Base-by-base conservation (phyloP, 345 rosid genomes). In the Toxicodendron radicans region DNA sequence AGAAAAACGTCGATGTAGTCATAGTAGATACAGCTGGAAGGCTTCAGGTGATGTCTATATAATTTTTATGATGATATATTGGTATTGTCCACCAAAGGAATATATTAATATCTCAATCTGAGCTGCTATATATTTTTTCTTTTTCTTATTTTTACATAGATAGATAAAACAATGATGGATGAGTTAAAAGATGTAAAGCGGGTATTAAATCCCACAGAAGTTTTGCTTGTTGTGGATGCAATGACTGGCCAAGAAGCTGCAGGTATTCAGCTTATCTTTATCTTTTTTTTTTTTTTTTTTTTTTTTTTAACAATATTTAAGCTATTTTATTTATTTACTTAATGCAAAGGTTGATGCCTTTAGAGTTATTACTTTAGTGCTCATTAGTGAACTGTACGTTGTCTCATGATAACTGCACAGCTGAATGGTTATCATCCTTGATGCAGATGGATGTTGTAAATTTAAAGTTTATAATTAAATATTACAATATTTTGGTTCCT, bases 221-320 rank as follows among this genome's bases (percentile, higher is more conserved):
- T 93, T 20, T 84, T 95, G 83, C 96, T 95, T 66, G 97, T 95
- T 64, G 99, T 93, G 70, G 99, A 95, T 89, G 98, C 98, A 73
- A 95, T 95, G 97, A 93, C 99, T 56, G 99, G 98, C 68, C 99
- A 95, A 87, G 99, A 95, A 91, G 98, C 98, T 77, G 99, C 94
- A 72, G 97, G 99, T 93, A 81, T 62, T 66, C 35, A 9, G 35
- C 72, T 38, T 45, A 58, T 52, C 16, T 21, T 56, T 43, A 74
- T 27, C 13, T 66, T 54, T 21, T 10, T 8, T 35, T 70, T 73
- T 24, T 38, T 21, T 38, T 6, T 38, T 38, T 0, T 38, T 38
- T 35, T 35, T 3, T 3, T 2, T 35, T 35, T 38, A 5, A 5
- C n/a, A 7, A 38, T 38, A 38, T 38, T 38, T 38, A 38, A 38